A percentile compares a stretch with the other conserved stretches of the same genome.
These are phyloP conservation scores for Boletellus sp. DNA, from an alignment of 768 basidiomycete genomes.

Conservation along the genomic window DNA sequence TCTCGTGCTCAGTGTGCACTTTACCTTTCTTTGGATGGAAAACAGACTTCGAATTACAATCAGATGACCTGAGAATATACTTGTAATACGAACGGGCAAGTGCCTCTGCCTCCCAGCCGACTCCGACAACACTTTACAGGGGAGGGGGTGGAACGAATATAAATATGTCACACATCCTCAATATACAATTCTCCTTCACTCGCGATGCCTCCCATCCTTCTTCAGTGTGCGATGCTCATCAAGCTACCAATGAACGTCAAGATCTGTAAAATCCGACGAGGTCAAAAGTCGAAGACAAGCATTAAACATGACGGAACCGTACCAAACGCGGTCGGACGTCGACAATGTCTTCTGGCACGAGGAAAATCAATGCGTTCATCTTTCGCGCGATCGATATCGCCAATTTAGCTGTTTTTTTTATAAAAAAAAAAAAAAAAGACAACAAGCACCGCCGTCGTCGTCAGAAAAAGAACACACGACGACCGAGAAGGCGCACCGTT, in stretches of 20 bases:
- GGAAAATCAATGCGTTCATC: constrained; percentile 92
- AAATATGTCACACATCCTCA: too few species aligned
- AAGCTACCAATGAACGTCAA: constrained; percentile 94
- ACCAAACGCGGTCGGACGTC: constrained; percentile 90
- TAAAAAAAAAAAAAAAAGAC: neutral
- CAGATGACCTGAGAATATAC: too few species aligned
- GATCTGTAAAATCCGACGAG: constrained; percentile 42
- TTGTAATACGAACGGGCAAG: too few species aligned
- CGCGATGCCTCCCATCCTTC: neutral
- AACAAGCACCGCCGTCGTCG: too few species aligned
- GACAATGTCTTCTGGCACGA: constrained; percentile 96
- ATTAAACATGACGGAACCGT: constrained; percentile 27
- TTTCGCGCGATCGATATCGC: constrained; percentile 99
- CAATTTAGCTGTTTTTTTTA: constrained; percentile 83
- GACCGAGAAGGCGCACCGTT: constrained; percentile 60
- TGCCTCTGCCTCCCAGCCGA: too few species aligned
- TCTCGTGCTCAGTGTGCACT: too few species aligned
- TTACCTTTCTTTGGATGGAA: too few species aligned
- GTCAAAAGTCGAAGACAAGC: neutral
- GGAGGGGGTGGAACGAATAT: too few species aligned
- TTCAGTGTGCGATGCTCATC: constrained; percentile 61
- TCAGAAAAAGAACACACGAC: too few species aligned
- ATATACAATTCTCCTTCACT: too few species aligned
- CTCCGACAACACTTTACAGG: too few species aligned
- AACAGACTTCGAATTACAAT: too few species aligned